A percentile compares a stretch with the other conserved stretches of the same genome.
These are phyloP conservation scores for Mortierella sp. DNA, from an alignment of 371 early-diverging fungal genomes.

Conservation along the genomic window DNA sequence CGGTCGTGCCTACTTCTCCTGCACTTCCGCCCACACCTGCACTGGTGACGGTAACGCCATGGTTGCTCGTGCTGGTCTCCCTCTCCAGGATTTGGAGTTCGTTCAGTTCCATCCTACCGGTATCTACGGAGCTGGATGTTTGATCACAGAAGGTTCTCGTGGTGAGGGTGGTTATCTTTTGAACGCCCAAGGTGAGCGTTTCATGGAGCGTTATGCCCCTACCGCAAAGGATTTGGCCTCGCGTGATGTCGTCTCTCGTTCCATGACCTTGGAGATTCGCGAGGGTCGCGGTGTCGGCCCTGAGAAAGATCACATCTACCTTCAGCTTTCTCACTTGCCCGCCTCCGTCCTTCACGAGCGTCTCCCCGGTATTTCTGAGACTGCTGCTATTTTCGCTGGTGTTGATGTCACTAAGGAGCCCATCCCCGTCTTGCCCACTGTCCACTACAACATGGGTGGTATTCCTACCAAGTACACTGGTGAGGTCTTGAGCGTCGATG, in stretches of 20 bases:
- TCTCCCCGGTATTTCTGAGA: slow-evolving; percentile 98
- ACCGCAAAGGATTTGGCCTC: slow-evolving; percentile 98
- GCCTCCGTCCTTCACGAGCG: slow-evolving; percentile 93
- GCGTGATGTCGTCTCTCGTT: slow-evolving; percentile 97
- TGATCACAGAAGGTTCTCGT: slow-evolving; percentile 97
- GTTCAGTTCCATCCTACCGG: slow-evolving; percentile 99
- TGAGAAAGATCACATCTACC: slow-evolving; percentile 95
- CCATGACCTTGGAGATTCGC: slow-evolving; percentile 98
- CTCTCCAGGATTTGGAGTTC: slow-evolving; percentile 96
- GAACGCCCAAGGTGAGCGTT: slow-evolving; percentile 94
- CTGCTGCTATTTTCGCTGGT: slow-evolving; percentile 97
- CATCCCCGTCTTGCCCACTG: slow-evolving; percentile 98
- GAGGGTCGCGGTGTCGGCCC: slow-evolving; percentile 98
- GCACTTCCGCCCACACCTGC: slow-evolving; percentile 98
- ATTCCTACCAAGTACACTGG: slow-evolving; percentile 98
- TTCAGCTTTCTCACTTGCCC: slow-evolving; percentile 97
- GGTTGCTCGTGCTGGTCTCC: slow-evolving; percentile 91
- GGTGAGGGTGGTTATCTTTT: slow-evolving; percentile 98
- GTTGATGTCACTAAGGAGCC: slow-evolving; percentile 99
- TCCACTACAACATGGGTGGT: slow-evolving; percentile 99
- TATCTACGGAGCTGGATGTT: slow-evolving; percentile 97
- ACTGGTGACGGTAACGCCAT: slow-evolving; percentile 99
- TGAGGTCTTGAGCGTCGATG: slow-evolving; percentile 86
- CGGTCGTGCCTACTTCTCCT: slow-evolving; percentile 98
- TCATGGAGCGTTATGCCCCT: slow-evolving; percentile 99